phyloP scores from a whole-genome alignment of 352 stramenopile genomes.

The Globisporangium takayamanum region DNA sequence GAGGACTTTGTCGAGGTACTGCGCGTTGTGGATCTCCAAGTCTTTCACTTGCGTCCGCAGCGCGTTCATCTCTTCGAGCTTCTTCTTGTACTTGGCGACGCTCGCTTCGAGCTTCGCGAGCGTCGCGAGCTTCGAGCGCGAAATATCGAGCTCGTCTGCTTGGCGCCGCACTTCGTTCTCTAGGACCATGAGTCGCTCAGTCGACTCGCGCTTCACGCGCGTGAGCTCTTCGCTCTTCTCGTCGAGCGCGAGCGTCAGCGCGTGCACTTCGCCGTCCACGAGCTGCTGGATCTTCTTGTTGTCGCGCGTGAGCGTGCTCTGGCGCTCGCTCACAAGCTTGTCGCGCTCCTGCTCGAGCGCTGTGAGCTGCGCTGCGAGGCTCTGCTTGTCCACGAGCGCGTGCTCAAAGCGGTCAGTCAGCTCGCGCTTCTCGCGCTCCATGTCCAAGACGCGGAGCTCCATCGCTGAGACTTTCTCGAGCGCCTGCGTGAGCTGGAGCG shows the following conservation, averaged over 20 bases:
- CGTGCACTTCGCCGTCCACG: constrained; percentile 75
- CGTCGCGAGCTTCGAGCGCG: constrained; percentile 74
- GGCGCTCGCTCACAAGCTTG: constrained; percentile 60
- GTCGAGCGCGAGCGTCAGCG: constrained; percentile 65
- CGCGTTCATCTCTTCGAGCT: constrained; percentile 81
- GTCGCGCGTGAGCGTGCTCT: constrained; percentile 70
- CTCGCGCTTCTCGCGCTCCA: constrained; percentile 71
- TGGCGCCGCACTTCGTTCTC: constrained; percentile 85
- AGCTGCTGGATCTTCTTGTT: constrained; percentile 88
- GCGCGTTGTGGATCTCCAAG: constrained; percentile 67
- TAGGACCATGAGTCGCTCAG: constrained; percentile 67
- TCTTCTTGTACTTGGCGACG: constrained; percentile 82
- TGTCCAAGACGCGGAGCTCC: constrained; percentile 70
- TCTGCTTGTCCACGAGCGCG: constrained; percentile 38
- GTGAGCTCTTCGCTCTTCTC: constrained; percentile 71
- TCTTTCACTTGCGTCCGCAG: constrained; percentile 71
- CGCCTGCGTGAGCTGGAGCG: constrained; percentile 49
- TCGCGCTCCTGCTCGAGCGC: constrained; percentile 60
- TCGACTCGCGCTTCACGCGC: constrained; percentile 68
- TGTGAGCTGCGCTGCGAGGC: constrained; percentile 35
- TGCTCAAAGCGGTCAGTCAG: constrained; percentile 69
- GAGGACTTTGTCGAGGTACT: constrained; percentile 81
- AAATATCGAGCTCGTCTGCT: constrained; percentile 82
- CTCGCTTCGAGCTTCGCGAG: constrained; percentile 77
- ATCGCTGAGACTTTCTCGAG: constrained; percentile 62